Base-by-base conservation (phyloP, 2,329 filamentous ascomycete genomes). In the Cytospora piceae region DNA sequence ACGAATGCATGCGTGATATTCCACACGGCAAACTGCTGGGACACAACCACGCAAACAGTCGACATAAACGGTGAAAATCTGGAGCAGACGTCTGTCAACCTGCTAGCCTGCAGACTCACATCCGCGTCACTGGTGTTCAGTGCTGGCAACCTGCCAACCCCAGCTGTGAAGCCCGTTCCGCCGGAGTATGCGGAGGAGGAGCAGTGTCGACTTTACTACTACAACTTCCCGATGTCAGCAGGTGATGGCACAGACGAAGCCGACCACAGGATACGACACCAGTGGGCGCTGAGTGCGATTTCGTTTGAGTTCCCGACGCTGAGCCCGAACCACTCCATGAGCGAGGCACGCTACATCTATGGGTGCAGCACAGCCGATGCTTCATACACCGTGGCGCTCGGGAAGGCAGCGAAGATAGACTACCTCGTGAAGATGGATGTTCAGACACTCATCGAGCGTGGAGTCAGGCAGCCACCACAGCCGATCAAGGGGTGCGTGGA, bases 11-110 rank as follows among this genome's bases (percentile, higher is more conserved):
- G 87, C 70, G 87, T 87, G 70, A 89, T 92, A 54, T 90, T 91
- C 68, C 90, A 92, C 71, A 90, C 88, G 0, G 89, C 87, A 0
- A 91, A 90, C 69, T 85, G 85, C 1, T 92, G 89, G 90, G 87
- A 91, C 61, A 81, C 58, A 0, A 49, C 37, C 11, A 65, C 58
- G 15, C 49, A 56, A 22, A 56, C 55, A 0, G 24, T 54, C 0
- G 51, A 59, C 2, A 65, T 63, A 39, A 65, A 67, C n/a, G 63
- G 83, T 4, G 67, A 75, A 20, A 31, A 71, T 1, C 69, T 73
- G 11, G 34, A 37, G 34, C 34, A 37, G 34, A 37, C 14, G 34
- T 37, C 11, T 0, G 86, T 91, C 5, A 87, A 88, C 70, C 82
- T 92, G 71, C 78, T 92, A 1, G 85, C 84, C 1, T 91, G 89